Evolutionary conservation across 441 rosid species (phyloP).

Genomic region (Mallotus repandus): DNA sequence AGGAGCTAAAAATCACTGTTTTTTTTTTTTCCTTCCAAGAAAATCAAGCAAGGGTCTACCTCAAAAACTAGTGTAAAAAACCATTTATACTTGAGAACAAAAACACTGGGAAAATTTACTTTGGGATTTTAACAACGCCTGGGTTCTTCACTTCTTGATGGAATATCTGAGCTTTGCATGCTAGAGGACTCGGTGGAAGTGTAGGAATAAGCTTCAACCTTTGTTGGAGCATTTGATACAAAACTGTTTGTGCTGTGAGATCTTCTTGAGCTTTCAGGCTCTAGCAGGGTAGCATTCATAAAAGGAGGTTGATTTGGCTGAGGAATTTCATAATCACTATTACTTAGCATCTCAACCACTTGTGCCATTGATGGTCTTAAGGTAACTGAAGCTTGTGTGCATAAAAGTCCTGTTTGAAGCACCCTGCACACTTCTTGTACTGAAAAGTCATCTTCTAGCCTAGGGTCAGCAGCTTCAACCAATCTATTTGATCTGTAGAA

Average conservation of each 20-base stretch:
- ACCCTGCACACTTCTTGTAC: slow-evolving; percentile 39
- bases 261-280: slow-evolving; percentile 28
- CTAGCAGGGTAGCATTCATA: slow-evolving; percentile 34
- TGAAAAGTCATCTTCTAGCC: slow-evolving; percentile 39
- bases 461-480: slow-evolving; percentile 46
- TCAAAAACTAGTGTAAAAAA: slow-evolving; percentile 8
- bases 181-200: slow-evolving; percentile 49
- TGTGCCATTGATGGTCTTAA: slow-evolving; percentile 67
- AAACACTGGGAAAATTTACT: neutral
- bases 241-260: slow-evolving; percentile 44
- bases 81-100: too few relatives aligned
- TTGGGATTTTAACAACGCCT: neutral
- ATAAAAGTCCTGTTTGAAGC: slow-evolving; percentile 64
- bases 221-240: slow-evolving; percentile 29
- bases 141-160: slow-evolving; percentile 21
- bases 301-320: slow-evolving; percentile 74
- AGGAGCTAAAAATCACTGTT: slow-evolving; percentile 1
- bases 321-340: slow-evolving; percentile 33
- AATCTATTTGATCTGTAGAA: slow-evolving; percentile 45
- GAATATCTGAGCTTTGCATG: slow-evolving; percentile 26
- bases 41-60: slow-evolving; percentile 8
- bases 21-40: neutral
- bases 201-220: slow-evolving; percentile 35
- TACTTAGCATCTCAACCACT: slow-evolving; percentile 54
- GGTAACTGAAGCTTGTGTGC: slow-evolving; percentile 63